Base-by-base conservation (phyloP, 768 basidiomycete genomes). In the Amylocystis lapponica region DNA sequence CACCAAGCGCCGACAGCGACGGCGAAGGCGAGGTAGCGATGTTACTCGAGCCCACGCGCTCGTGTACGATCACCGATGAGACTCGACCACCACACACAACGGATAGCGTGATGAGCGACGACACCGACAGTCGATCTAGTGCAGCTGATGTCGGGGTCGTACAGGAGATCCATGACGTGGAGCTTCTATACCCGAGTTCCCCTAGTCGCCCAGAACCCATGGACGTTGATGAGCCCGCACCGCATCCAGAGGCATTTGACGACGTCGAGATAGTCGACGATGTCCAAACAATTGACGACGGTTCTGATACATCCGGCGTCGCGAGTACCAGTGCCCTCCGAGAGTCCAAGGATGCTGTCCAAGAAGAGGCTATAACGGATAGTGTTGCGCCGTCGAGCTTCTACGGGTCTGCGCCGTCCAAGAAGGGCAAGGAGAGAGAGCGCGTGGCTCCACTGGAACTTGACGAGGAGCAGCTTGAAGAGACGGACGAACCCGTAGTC, bases 1-100 rank as follows among this genome's bases (percentile, higher is more conserved):
- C 38, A n/a, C 43, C 41, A 17, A 13, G 22, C 12, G 20, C 23
- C 1, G 48, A 48, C 13, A 57, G 50, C 39, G 47, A 42, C 25
- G 51, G 50, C 12, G 56, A 56, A 22, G 47, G 35, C 13, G 50
- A 55, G 43, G 54, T 55, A 2, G 54, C 52, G 36, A 21, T 30
- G 12, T 13, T 55, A 34, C 42, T 54, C 20, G 39, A 39, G 6
- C 25, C 36, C 20, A 37, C 22, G 2, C 35, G 45, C 13, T 47
- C 47, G 10, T 53, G 48, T 27, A 41, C 37, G 13, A 47, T 53
- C 29, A 23, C 20, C 13, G 39, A 43, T 5, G 14, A 21, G 16
- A 27, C 4, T 10, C 21, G 6, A 9, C 27, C 6, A 23, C 9
- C 39, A 12, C 16, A 6, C 29, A 44, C 16, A 17, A 21, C 29